Conservation (phyloP, 2,329 filamentous ascomycete species). For the Colletotrichum falcatum region DNA sequence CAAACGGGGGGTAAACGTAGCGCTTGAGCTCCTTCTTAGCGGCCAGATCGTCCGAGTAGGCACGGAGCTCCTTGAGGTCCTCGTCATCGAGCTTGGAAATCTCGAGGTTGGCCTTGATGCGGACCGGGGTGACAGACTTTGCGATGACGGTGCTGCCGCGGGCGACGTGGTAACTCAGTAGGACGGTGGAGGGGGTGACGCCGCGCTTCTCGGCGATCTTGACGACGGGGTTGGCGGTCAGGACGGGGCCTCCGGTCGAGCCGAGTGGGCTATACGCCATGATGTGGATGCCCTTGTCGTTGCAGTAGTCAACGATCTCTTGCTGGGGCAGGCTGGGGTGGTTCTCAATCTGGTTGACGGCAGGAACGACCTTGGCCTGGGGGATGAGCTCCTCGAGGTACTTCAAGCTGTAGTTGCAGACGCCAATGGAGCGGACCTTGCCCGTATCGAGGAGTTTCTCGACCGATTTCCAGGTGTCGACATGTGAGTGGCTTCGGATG, state of each 20-base stretch:
- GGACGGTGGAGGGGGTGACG: slow-evolving; percentile 69
- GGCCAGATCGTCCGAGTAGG: slow-evolving; percentile 64
- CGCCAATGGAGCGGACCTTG: slow-evolving; percentile 66
- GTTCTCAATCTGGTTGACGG: slow-evolving; percentile 81
- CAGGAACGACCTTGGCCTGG: slow-evolving; percentile 66
- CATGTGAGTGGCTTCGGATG: slow-evolving; percentile 74
- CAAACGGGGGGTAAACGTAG: slow-evolving; percentile 78
- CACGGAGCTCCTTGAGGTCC: slow-evolving; percentile 69
- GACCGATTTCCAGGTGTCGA: slow-evolving; percentile 83
- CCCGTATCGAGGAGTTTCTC: slow-evolving; percentile 73
- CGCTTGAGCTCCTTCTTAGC: slow-evolving; percentile 66
- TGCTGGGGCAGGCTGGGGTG: slow-evolving; percentile 78
- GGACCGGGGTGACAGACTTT: slow-evolving; percentile 76
- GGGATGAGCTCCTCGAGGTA: slow-evolving; percentile 68
- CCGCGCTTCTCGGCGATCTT: slow-evolving; percentile 74
- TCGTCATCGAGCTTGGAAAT: slow-evolving; percentile 72
- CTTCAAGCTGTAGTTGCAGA: slow-evolving; percentile 68
- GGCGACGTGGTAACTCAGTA: slow-evolving; percentile 79
- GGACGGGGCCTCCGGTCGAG: slow-evolving; percentile 72
- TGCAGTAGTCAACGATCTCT: slow-evolving; percentile 77
- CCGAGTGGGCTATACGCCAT: slow-evolving; percentile 79
- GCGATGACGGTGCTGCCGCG: slow-evolving; percentile 78
- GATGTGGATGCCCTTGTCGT: slow-evolving; percentile 75
- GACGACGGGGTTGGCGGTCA: slow-evolving; percentile 72
- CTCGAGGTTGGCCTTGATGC: slow-evolving; percentile 78